phyloP scores from a whole-genome alignment of 2,329 filamentous ascomycete species.

The Beauveria sp. region DNA sequence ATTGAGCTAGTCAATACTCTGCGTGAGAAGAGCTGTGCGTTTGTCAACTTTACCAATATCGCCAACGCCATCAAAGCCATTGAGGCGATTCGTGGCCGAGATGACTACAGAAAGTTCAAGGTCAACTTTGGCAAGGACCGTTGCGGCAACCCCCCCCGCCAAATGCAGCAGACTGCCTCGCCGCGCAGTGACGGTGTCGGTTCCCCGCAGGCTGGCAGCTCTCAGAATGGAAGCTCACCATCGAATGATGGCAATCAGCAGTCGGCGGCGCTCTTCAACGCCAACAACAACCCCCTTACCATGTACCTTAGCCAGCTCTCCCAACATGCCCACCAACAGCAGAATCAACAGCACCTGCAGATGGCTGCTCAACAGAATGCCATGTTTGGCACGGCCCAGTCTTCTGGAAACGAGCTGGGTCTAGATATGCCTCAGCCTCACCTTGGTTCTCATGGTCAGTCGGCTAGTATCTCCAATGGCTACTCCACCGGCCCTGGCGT shows the following conservation, averaged over 20 bases:
- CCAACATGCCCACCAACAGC: conserved; percentile 64
- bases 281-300: conserved; percentile 79
- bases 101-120: conserved; percentile 98
- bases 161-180: conserved; percentile 62
- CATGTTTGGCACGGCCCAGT: conserved; percentile 67
- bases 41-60: conserved; percentile 99
- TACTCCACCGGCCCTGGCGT: conserved; percentile 45
- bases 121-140: conserved; percentile 99
- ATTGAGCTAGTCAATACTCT: conserved; percentile 96
- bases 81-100: conserved; percentile 86
- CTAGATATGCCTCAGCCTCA: conserved; percentile 54
- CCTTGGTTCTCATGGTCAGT: conserved; percentile 56
- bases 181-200: conserved; percentile 55
- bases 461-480: conserved; percentile 58
- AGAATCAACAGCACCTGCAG: conserved; percentile 65
- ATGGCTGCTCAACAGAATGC: conserved; percentile 71
- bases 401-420: conserved; percentile 48
- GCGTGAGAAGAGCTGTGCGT: conserved; percentile 97
- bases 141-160: conserved; percentile 91
- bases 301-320: conserved; percentile 86
- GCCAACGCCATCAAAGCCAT: conserved; percentile 99
- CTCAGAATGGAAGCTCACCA: conserved; percentile 50
- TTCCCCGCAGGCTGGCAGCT: conserved; percentile 52
- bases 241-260: conserved; percentile 51
- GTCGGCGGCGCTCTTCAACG: conserved; percentile 70